Evolutionary conservation across 768 basidiomycete species (phyloP).

Genomic region (Russula virescens): DNA sequence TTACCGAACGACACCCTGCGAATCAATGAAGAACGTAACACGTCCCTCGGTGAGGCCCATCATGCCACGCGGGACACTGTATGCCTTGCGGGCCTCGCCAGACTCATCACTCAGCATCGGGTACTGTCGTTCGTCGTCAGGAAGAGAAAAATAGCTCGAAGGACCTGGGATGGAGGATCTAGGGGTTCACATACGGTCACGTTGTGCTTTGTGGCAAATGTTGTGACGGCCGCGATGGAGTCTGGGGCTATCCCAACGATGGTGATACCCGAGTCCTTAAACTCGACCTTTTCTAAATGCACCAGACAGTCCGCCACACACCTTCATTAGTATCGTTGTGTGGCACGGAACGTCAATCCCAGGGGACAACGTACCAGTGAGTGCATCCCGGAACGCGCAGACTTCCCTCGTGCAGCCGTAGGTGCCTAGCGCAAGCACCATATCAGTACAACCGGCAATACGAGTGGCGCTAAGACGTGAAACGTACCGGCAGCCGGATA

Average conservation of each 20-base stretch:
- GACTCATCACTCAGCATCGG: slow-evolving; percentile 71
- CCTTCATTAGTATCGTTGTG: neutral
- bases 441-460: neutral
- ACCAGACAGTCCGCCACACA: neutral
- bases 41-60: slow-evolving; percentile 61
- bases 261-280: slow-evolving; percentile 55
- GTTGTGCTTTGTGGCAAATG: slow-evolving; percentile 66
- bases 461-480: slow-evolving; percentile 2
- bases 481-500: slow-evolving; percentile 61
- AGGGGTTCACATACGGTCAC: slow-evolving; percentile 44
- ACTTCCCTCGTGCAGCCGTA: slow-evolving; percentile 79
- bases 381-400: slow-evolving; percentile 76
- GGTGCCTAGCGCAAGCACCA: slow-evolving; percentile 41
- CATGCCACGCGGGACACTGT: slow-evolving; percentile 59
- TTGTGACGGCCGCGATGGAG: slow-evolving; percentile 63
- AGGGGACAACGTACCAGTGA: slow-evolving; percentile 43
- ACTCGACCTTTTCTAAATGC: slow-evolving; percentile 52
- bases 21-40: slow-evolving; percentile 73
- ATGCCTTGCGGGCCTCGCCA: slow-evolving; percentile 56
- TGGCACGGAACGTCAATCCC: neutral
- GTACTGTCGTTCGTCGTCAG: slow-evolving; percentile 41
- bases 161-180: too few relatives aligned
- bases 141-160: neutral
- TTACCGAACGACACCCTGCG: slow-evolving; percentile 60
- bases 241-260: slow-evolving; percentile 75